Base-by-base conservation (phyloP, 352 stramenopile species). In the Globisporangium orthogonon region DNA sequence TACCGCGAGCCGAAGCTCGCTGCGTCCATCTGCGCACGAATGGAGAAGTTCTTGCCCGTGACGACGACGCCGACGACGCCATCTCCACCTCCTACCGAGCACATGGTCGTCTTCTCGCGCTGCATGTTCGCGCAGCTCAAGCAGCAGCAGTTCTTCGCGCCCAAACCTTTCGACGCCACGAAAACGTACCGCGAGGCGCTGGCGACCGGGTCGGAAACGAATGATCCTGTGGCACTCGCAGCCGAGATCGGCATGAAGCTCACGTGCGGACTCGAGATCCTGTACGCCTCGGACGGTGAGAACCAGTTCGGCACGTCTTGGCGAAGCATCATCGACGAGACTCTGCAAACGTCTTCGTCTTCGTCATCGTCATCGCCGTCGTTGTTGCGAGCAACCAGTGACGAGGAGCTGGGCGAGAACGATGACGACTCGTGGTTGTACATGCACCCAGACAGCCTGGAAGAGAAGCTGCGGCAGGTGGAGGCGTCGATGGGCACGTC, bases 371-470 rank as follows among this genome's bases (percentile, higher is more conserved):
- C 14, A 23, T 23, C 23, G 23, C 23, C 23, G 23, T 23, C 23
- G 23, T 23, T 23, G 23, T 23, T 23, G 23, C 23, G 23, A 23
- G 23, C 23, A 23, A 1, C 23, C 1, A 30, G 50, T 7, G 14
- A 46, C 33, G 37, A 56, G 47, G 15, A 59, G 52, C 58, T 78
- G 10, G 50, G 56, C 14, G 51, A 62, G 13, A 76, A 89, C 23
- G 84, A 94, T 54, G 76, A 90, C 30, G 74, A 91, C n/a, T 71
- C 74, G 47, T 94, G 84, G 84, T 45, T 94, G 55, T 86, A 89
- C 31, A 60, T 94, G 50, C 73, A 88, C 6, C 84, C 84, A 0
- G 80, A 94, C 41, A 78, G 71, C 13, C 55, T 94, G 7, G 84
- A 94, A 50, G 79, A 83, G 17, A 76, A 78, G 50, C 74, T 94